Conservation (phyloP, 2,329 filamentous ascomycete species). For the Cladosporium sp. region DNA sequence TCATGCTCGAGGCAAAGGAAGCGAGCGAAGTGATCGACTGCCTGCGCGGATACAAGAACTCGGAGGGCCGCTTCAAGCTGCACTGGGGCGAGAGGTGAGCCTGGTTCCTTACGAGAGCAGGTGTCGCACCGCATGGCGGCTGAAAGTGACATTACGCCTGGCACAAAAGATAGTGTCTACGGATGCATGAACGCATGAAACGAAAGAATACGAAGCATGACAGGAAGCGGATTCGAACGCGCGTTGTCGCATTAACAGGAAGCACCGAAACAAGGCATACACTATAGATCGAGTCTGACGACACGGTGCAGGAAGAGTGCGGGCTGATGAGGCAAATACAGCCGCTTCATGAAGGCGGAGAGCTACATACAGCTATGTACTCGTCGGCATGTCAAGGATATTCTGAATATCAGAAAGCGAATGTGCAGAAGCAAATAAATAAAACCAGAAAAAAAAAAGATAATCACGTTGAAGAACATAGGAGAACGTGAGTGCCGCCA, state of each 20-base stretch:
- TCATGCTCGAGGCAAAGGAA: slow-evolving; percentile 73
- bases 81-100: slow-evolving; percentile 70
- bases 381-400: background rate
- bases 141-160: background rate
- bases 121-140: slow-evolving; percentile 9
- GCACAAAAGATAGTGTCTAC: background rate
- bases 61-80: slow-evolving; percentile 73
- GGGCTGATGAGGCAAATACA: background rate
- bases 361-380: slow-evolving; percentile 19
- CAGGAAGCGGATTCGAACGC: background rate
- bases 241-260: slow-evolving; percentile 1
- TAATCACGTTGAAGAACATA: background rate
- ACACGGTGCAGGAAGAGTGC: background rate
- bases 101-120: background rate
- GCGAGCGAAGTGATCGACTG: slow-evolving; percentile 70
- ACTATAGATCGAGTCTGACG: background rate
- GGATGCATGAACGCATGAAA: slow-evolving; percentile 13
- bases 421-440: background rate
- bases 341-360: slow-evolving; percentile 1
- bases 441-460: background rate
- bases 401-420: background rate
- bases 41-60: slow-evolving; percentile 73
- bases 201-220: slow-evolving; percentile 13
- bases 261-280: background rate
- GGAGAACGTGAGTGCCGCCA: slow-evolving; percentile 11